Base-by-base conservation (phyloP, 176 grass and related monocot species). In the Oryza meridionalis region DNA sequence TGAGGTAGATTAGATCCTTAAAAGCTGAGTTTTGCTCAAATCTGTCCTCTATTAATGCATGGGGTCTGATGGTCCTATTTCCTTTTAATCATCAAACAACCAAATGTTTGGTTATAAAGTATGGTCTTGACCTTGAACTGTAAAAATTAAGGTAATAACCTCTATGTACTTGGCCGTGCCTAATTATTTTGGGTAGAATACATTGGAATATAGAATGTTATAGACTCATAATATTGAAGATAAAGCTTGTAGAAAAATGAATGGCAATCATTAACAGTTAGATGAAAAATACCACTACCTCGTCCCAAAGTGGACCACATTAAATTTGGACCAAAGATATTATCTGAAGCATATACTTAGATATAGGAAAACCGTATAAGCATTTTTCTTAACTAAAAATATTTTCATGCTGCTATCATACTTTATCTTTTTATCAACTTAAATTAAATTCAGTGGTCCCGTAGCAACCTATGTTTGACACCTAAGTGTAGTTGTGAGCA, bases 41-140 rank as follows among this genome's bases (percentile, higher is more conserved):
- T 72, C 31, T 67, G 59, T 31, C 84, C 72, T 74, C 24, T 22
- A 50, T 79, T 32, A 65, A 65, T 72, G 67, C 53, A 72, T 73
- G 84, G 59, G 21, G 44, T 74, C 44, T 66, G 21, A 75, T 73
- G 62, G 81, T 80, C 82, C 49, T 69, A 5, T 47, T 67, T 58
- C n/a, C 55, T 47, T 79, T 59, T 69, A 46, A 69, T 9, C 49
- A 62, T 11, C 13, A 47, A 26, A 79, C 58, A 15, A 42, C 9
- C 22, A 58, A 67, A 66, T 9, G 47, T 47, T 82, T 82, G 38
- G 76, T 62, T 59, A 27, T 67, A 55, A 40, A 25, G 46, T 33
- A 55, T 47, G 14, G 5, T 12, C 29, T 61, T 75, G 64, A 29
- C 53, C 27, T 50, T 26, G 31, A 84, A 26, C 26, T 3, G 79